Base-by-base conservation (phyloP, 2,329 filamentous ascomycete species). In the Fusarium papillatum region DNA sequence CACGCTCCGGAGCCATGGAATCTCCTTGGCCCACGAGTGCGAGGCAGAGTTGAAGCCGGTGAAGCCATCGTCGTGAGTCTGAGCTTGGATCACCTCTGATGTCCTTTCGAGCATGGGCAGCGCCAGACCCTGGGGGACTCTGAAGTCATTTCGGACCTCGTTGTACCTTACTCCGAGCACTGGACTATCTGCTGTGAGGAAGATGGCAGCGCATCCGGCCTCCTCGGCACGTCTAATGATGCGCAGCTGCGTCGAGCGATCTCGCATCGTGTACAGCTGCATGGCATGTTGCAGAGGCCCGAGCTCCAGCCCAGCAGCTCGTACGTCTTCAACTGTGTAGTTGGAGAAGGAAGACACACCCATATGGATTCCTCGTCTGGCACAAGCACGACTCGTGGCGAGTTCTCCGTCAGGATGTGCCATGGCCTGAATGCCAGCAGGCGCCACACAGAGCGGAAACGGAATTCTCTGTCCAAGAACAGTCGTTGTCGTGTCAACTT, bases 321-420 rank as follows among this genome's bases (percentile, higher is more conserved):
- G 38, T 1, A 70, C 31, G 2, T 67, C 57, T 10, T 70, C 68
- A 3, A 70, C 48, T 3, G 59, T 24, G 39, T 67, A 41, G 39
- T 70, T 70, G 1, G 68, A 24, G 26, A 86, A 90, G 0, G 84
- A 86, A 0, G 86, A 88, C 5, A 89, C 79, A 1, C 84, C 87
- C 87, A 89, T 89, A 41, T 83, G 81, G 11, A 89, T 78, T 83
- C 85, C 1, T 79, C 83, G 8, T 16, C 80, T 80, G 0, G 82
- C 83, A 14, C 85, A 86, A 4, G 87, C 88, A 7, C 84, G 82
- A 2, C 85, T 86, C 0, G 87, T 88, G 2, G 85, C 88, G 1
- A 86, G 65, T 70, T 90, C 88, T 4, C 88, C 88, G 29, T 89
- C 87, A 1, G 83, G 81, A 74, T 90, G 88, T 1, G 88, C 88